Conservation (phyloP, 2,329 filamentous ascomycete species). For the Macrophomina pseudophaseolina region DNA sequence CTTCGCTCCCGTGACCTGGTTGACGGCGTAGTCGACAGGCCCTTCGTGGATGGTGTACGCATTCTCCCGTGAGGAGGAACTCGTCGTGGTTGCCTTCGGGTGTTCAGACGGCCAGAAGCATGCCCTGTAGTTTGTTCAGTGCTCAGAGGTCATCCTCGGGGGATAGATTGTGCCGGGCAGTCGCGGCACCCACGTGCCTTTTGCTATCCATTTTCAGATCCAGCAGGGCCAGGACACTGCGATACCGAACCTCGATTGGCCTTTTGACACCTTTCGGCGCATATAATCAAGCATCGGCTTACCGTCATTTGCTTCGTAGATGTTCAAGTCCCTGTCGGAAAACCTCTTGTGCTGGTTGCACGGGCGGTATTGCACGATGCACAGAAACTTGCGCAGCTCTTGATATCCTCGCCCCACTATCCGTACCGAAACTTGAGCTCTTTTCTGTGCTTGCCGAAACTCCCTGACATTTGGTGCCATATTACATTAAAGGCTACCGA, state of each 20-base stretch:
- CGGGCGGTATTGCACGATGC: conserved; percentile 54
- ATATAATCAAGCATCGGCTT: conserved; percentile 39
- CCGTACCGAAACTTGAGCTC: conserved; percentile 33
- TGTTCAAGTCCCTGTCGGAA: conserved; percentile 36
- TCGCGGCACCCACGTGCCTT: conserved; percentile 35
- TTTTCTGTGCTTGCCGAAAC: conserved; percentile 32
- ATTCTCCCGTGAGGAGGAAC: conserved; percentile 43
- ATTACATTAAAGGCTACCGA: conserved; percentile 35
- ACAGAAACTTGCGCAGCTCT: conserved; percentile 52
- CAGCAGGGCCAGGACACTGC: conserved; percentile 40
- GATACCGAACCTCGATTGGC: conserved; percentile 44
- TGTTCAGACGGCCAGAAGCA: conserved; percentile 40
- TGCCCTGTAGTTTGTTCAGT: conserved; percentile 33
- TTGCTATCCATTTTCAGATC: conserved; percentile 38
- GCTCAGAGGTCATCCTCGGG: conserved; percentile 40
- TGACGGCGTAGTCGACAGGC: conserved; percentile 23
- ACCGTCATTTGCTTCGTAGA: conserved; percentile 41
- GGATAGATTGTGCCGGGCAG: conserved; percentile 35
- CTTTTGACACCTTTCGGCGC: conserved; percentile 34
- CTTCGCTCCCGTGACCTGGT: conserved; percentile 20
- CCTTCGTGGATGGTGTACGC: conserved; percentile 41
- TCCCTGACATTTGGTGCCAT: conserved; percentile 32
- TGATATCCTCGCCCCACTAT: conserved; percentile 43
- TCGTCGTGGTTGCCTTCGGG: conserved; percentile 35
- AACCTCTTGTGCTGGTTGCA: conserved; percentile 43